Base-by-base conservation (phyloP, 2,329 filamentous ascomycete species). In the Fusarium domesticum region DNA sequence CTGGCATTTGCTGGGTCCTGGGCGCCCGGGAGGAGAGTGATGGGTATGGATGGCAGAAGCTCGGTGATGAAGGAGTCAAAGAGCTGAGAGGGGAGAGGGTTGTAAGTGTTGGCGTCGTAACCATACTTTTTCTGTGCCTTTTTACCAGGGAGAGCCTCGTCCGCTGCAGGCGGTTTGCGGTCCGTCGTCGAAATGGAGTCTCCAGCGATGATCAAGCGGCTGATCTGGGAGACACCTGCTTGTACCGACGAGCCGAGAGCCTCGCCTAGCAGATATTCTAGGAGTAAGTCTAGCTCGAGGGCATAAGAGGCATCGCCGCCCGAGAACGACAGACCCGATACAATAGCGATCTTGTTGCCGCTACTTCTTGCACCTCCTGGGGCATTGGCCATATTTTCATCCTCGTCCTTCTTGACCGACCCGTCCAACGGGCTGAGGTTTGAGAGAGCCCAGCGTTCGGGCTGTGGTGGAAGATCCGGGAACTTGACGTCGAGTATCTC, bases 401-500 rank as follows among this genome's bases (percentile, higher is more conserved):
- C 70, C 35, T 74, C 71, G 18, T 68, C 64, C 43, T 74, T 67
- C 7, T 47, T 31, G 58, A 68, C 49, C 5, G 61, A 60, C 41
- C 57, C 63, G 18, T 66, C 67, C 25, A 56, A 51, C 23, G 54
- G 56, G 51, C 56, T 63, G 39, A 60, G 67, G 51, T 84, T 77
- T 6, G 84, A 78, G 19, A 85, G 72, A 40, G 85, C 76, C 89
- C 90, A 96, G 20, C 92, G 82, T 38, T 80, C 76, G 11, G 88
- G 85, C 60, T 98, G 93, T 1, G 83, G 81, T 14, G 92, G 79
- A 5, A 98, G 70, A 63, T 96, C 90, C 6, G 93, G 88, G 34
- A 95, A 84, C 61, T 91, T 89, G 55, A 96, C 76, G 66, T 96
- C 92, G 32, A 97, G 77, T 6, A 96, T 86, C 58, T 97, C 90